Evolutionary conservation across 2,329 filamentous ascomycete species (phyloP), one percentile per base, ranked within the genome.

Genomic region (Myotisia sp.): DNA sequence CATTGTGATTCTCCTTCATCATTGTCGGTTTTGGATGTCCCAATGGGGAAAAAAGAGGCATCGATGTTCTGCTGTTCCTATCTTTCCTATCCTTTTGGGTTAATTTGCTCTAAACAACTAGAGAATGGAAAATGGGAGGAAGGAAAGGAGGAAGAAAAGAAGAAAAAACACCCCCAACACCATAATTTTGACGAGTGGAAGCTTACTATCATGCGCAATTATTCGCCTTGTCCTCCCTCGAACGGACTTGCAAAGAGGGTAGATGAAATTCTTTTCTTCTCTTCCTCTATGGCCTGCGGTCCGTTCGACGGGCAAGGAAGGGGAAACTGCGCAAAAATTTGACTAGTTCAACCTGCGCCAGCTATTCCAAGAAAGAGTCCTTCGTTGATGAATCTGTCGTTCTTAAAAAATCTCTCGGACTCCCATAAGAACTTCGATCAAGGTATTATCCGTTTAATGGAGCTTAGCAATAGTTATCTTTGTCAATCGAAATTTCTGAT

Each of bases 391-490:
- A 74, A 70, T 41, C 56, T 76, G 36, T 63, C 63, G 12, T 76
- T 58, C 81, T 40, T 69, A 80, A 55, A 84, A 76, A 56, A 73
- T 60, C 45, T 64, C 78, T 41, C 68, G 63, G 33, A 79, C 13
- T 48, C 49, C 13, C 47, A 83, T 37, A 90, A 84, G 62, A 83
- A 76, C 52, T 71, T 70, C 8, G 84, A 79, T n/a, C 69, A 79
- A 68, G 79, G 80, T 83, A 58, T 49, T 55, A 43, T 24, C 12
- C 31, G 20, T 20, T 12, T 17, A 8, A 9, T 22, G 9, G 14
- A 6, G 8, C 13, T 16, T 32, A 5, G 10, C 5, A 9, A 6
- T n/a, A 21, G 14, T 23, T 17, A 18, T 12, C 27, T 18, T 28
- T 24, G 12, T 24, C 39, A 29, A 34, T 29, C 2, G 7, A 29